Base-by-base conservation (phyloP, 2,329 filamentous ascomycete genomes). In the Polychaeton citri region DNA sequence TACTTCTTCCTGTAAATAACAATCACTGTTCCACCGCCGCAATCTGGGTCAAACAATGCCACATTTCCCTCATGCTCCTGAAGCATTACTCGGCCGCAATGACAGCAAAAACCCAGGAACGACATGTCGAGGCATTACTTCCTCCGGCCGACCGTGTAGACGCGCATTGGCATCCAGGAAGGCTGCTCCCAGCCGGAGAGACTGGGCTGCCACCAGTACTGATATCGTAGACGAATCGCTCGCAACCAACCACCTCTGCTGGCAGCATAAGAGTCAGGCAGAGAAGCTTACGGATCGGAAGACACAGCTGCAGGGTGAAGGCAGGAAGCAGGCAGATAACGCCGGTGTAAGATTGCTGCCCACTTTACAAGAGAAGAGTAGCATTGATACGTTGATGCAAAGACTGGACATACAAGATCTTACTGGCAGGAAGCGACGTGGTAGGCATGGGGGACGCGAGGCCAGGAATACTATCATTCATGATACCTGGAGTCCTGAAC, bases 221-320 rank as follows among this genome's bases (percentile, higher is more conserved):
- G 62, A 49, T 9, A 53, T 66, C 2, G 50, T 58, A 2, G 57
- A 60, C 38, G 68, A 74, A 33, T 70, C 75, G 41, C 37, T 41
- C 8, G 66, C 62, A 21, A 74, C 77, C 4, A 66, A 61, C n/a
- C 71, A 79, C 34, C 95, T 86, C 62, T 96, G 88, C 66, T 94
- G 83, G 81, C 86, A 95, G 57, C 90, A 98, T 64, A 87, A 83
- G 55, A 84, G 90, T 38, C 90, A 98, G 59, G 84, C 84, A 2
- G 54, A 63, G 36, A 53, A 34, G n/a, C 12, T 15, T 7, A 15
- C 24, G n/a, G n/a, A n/a, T n/a, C n/a, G n/a, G n/a, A n/a, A n/a
- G n/a, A n/a, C n/a, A n/a, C n/a, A n/a, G n/a, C n/a, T n/a, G n/a
- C n/a, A n/a, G n/a, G n/a, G n/a, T n/a, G n/a, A n/a, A n/a, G n/a